These are phyloP conservation scores for Tuber aestivum DNA, from an alignment of 495 filamentous ascomycete genomes.

Conservation along the genomic window DNA sequence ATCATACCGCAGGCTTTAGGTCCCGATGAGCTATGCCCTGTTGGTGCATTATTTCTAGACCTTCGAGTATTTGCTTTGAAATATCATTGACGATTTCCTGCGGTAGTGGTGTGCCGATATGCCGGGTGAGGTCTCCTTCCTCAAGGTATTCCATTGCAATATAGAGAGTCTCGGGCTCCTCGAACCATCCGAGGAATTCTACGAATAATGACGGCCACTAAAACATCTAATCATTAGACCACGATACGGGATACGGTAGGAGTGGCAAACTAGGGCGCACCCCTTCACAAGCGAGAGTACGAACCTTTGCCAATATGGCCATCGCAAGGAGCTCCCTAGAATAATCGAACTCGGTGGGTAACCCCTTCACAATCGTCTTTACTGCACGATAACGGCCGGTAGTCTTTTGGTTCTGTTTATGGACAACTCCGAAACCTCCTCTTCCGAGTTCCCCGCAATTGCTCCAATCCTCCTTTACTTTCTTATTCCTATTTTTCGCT, in stretches of 20 bases:
- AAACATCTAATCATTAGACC: not conserved
- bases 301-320: not conserved
- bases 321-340: not conserved
- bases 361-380: not conserved
- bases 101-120: conserved; percentile 1
- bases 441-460: not conserved
- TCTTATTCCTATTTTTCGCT: not conserved
- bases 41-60: no score
- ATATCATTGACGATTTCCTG: not conserved
- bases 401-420: not conserved
- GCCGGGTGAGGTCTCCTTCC: not conserved
- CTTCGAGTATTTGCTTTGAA: no score
- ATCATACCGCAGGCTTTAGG: no score
- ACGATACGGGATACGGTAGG: not conserved
- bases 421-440: not conserved
- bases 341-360: not conserved
- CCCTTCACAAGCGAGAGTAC: not conserved
- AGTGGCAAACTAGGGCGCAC: not conserved
- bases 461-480: not conserved
- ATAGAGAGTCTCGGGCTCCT: not conserved
- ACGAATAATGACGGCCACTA: conserved; percentile 11
- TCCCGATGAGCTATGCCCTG: no score
- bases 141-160: not conserved
- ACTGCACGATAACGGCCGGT: not conserved
- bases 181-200: conserved; percentile 11